Evolutionary conservation across 2,329 filamentous ascomycete genomes (phyloP), one percentile per base, ranked within the genome.

Genomic region (Alternaria burnsii): DNA sequence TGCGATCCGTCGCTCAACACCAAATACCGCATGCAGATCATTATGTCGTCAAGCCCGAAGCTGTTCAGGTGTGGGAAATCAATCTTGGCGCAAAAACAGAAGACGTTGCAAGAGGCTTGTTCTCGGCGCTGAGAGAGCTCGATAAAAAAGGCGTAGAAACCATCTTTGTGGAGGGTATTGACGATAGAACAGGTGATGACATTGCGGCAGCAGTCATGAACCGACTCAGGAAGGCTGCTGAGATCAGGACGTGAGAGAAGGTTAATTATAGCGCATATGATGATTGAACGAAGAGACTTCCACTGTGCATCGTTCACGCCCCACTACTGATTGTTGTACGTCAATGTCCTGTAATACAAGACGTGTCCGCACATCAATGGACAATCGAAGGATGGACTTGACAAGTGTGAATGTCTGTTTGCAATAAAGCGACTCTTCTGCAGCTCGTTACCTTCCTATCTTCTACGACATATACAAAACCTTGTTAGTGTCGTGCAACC

Each of bases 161-260:
- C 20, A 97, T 99, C 53, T 91, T 94, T 69, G 92, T 98, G 11
- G 95, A 99, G 77, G 94, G 94, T 3, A 91, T 97, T 58, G 79
- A 82, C 20, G 84, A 88, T 62, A 91, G 91, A 55, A 69, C 75
- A 61, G 88, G 90, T 60, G 89, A 91, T 32, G 91, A 95, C 75
- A 89, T 95, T 69, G 93, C 93, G 20, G 92, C 92, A 24, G 95
- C 83, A 4, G 78, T 85, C 20, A 85, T 85, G 83, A 85, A 85
- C 55, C 71, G 83, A 50, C 66, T 85, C 14, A 76, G 82, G 41
- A 85, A 85, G 65, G 83, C 83, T 8, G 82, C 83, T 18, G 75
- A 78, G 55, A 70, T 77, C 10, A 59, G 65, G 36, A 57, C 57
- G 32, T 53, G 41, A 42, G 28, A 20, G 9, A 32, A 14, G 12